Base-by-base conservation (phyloP, 306 rosid species). In the Inga laurina region DNA sequence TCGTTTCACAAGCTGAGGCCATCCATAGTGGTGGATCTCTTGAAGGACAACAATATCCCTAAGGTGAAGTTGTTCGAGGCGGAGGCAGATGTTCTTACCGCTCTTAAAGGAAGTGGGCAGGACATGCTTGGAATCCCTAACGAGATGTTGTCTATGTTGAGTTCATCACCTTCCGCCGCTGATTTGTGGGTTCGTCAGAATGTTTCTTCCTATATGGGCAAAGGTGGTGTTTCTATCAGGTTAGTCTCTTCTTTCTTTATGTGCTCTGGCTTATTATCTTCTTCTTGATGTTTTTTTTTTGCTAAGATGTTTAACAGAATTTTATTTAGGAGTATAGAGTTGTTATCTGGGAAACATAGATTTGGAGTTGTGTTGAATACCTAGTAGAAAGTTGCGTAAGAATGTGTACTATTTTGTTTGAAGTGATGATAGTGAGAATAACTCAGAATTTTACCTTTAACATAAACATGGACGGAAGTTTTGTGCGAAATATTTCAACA, bases 1-100 rank as follows among this genome's bases (percentile, higher is more conserved):
- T 91, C 99, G 2, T 87, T 83, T 61, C 97, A 86, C 90, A 90
- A 75, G 85, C 76, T 96, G 82, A 91, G 85, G 52, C 99, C 99
- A 12, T 59, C 94, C 19, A 85, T 91, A 5, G 99, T 92, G 66
- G 99, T 96, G 73, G 86, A 87, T 89, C 98, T 96, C 52, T 80
- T 94, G 74, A 89, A 92, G 75, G 81, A 78, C 0, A 96, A 96
- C 78, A 91, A 82, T 85, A 88, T 96, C 78, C 81, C 82, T 8
- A 96, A 86, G 85, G 99, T 96, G 49, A 96, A 96, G 89, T 89
- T 96, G 41, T 96, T 96, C 76, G 98, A 94, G 32, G 94, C 97
- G 1, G 99, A 96, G 84, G 74, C 88, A 74, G 93, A 62, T 84
- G 86, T 52, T 15, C 82, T 96, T 2, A 84, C 5, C 74, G 90